A percentile compares a stretch with the other conserved stretches of the same genome.
Conservation (phyloP, 106 monocot genomes). For the Platanthera zijinensis region DNA sequence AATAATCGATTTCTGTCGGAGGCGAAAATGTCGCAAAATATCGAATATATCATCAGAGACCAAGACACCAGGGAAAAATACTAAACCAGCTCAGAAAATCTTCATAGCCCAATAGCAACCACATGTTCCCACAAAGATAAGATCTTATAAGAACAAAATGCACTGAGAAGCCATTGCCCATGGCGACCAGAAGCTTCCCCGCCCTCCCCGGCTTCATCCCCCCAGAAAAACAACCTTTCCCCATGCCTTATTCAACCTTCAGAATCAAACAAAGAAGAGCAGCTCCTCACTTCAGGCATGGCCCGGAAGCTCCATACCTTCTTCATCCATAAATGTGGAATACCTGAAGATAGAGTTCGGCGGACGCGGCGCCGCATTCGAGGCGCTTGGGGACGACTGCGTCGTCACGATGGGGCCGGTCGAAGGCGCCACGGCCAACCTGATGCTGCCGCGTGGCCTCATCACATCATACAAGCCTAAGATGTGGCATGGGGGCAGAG, state of each 20-base stretch:
- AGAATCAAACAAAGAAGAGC: background rate
- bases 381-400: conserved; percentile 48
- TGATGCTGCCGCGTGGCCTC: conserved; percentile 62
- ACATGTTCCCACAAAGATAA: background rate
- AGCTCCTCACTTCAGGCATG: background rate
- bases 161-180: background rate
- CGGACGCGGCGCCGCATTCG: conserved; percentile 57
- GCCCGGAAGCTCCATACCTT: conserved; percentile 12
- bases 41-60: no score
- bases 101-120: background rate
- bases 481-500: conserved; percentile 68
- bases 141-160: no score
- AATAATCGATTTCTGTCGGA: no score
- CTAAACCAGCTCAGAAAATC: background rate
- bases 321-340: conserved; percentile 37
- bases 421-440: conserved; percentile 39
- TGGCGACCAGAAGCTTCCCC: background rate
- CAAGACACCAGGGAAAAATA: background rate
- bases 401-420: conserved; percentile 49
- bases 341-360: conserved; percentile 60
- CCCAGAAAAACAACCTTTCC: background rate
- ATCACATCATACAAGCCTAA: conserved; percentile 71
- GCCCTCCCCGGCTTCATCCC: background rate
- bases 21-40: no score
- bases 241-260: background rate